Conservation (phyloP, 2,329 filamentous ascomycete genomes). For the Lachnellula subtilissima region DNA sequence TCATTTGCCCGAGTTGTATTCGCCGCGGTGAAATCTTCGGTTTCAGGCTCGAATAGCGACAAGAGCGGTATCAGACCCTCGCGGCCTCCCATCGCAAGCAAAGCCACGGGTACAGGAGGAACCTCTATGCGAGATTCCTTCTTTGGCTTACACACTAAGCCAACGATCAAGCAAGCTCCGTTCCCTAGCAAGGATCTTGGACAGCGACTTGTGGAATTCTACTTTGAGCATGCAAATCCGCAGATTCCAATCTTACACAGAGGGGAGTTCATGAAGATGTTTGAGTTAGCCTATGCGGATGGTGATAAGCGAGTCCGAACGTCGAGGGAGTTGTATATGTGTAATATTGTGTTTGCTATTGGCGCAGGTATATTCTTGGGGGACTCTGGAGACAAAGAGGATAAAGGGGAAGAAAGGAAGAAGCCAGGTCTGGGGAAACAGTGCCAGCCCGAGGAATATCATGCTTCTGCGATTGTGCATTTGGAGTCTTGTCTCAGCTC, state of each 20-base stretch:
- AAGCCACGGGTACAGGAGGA: constrained; percentile 42
- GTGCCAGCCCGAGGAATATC: constrained; percentile 87
- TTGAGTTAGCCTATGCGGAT: constrained; percentile 73
- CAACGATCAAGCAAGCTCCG: constrained; percentile 76
- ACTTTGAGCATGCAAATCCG: constrained; percentile 94
- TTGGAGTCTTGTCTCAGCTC: constrained; percentile 75
- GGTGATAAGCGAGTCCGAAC: constrained; percentile 59
- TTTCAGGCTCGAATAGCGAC: constrained; percentile 62
- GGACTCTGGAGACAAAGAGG: constrained; percentile 38
- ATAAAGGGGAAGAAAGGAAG: constrained; percentile 26
- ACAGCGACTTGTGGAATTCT: constrained; percentile 68
- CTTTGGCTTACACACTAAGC: constrained; percentile 90
- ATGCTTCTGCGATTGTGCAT: constrained; percentile 89
- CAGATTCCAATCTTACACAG: constrained; percentile 91
- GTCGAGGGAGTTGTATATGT: constrained; percentile 79
- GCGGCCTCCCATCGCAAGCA: constrained; percentile 44
- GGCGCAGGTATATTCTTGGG: constrained; percentile 88
- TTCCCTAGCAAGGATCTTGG: constrained; percentile 79
- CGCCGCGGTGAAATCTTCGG: constrained; percentile 76
- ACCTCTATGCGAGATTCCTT: constrained; percentile 93
- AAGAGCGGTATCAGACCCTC: constrained; percentile 57
- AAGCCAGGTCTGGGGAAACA: constrained; percentile 37
- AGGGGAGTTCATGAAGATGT: constrained; percentile 82
- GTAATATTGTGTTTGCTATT: constrained; percentile 97
- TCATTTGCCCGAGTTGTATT: constrained; percentile 94